These are phyloP conservation scores for Alternaria ethzedia DNA, from an alignment of 2,329 filamentous ascomycete genomes.

Conservation along the genomic window DNA sequence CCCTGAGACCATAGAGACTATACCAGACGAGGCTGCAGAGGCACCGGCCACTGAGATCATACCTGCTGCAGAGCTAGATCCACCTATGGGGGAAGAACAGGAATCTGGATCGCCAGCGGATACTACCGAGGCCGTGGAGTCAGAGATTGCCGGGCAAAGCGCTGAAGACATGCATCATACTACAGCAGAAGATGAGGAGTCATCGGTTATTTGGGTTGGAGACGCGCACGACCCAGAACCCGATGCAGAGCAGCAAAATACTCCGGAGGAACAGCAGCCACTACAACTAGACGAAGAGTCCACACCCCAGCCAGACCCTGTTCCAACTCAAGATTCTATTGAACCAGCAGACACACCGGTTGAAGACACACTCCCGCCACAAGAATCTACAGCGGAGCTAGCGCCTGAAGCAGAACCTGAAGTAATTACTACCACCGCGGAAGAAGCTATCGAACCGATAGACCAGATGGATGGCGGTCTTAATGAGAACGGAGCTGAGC, in stretches of 20 bases:
- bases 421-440: not conserved
- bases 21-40: constrained; percentile 7
- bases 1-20: constrained; percentile 10
- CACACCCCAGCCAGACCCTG: not conserved
- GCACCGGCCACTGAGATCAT: constrained; percentile 2
- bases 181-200: not conserved
- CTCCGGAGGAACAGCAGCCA: not conserved
- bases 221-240: constrained; percentile 8
- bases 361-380: not conserved
- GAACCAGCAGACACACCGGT: not conserved
- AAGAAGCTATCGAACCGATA: not conserved
- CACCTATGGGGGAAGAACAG: constrained; percentile 9
- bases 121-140: not conserved
- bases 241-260: constrained; percentile 1
- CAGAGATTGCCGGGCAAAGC: constrained; percentile 2
- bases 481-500: not conserved
- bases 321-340: not conserved
- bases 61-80: constrained; percentile 7
- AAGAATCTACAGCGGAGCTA: not conserved
- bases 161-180: not conserved
- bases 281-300: constrained; percentile 2
- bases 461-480: not conserved
- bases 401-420: not conserved
- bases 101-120: constrained; percentile 1
- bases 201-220: constrained; percentile 8